phyloP scores from a whole-genome alignment of 768 basidiomycete species.

The Suillus brevipes region DNA sequence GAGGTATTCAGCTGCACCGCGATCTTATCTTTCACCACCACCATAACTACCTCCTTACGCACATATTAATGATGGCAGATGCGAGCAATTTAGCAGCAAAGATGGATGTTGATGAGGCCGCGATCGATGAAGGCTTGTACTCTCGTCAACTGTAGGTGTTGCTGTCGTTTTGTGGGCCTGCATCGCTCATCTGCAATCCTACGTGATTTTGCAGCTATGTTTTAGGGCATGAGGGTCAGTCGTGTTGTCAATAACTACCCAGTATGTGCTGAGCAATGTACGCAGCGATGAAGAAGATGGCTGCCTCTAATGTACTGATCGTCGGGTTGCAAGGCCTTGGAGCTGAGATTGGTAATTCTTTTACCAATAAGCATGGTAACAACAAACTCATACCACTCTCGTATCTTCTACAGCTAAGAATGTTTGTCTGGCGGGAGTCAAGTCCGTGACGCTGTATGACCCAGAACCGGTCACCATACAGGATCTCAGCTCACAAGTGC shows the following conservation, averaged over 20 bases:
- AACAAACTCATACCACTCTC: constrained; percentile 1
- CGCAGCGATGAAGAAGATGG: constrained; percentile 98
- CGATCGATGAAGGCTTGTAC: constrained; percentile 92
- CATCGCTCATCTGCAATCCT: constrained; percentile 21
- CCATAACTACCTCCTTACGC: constrained; percentile 4
- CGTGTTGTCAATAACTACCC: background rate
- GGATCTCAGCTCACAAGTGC: constrained; percentile 90
- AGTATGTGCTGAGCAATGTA: constrained; percentile 20
- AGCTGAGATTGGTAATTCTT: constrained; percentile 81
- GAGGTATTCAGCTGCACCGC: background rate
- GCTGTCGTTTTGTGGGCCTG: constrained; percentile 14
- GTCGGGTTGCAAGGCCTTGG: constrained; percentile 92
- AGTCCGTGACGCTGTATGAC: constrained; percentile 94
- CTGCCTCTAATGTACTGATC: constrained; percentile 90
- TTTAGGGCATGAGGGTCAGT: constrained; percentile 89
- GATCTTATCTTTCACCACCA: constrained; percentile 12
- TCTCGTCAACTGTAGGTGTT: constrained; percentile 84
- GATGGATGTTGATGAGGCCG: constrained; percentile 86
- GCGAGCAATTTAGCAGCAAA: constrained; percentile 39
- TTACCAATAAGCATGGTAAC: background rate
- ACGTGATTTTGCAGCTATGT: constrained; percentile 66
- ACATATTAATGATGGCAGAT: constrained; percentile 35
- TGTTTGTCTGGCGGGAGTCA: constrained; percentile 92
- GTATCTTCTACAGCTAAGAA: constrained; percentile 70
- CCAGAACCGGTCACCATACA: constrained; percentile 85